Base-by-base conservation (phyloP, 306 rosid species). In the Corylus heterophylla region DNA sequence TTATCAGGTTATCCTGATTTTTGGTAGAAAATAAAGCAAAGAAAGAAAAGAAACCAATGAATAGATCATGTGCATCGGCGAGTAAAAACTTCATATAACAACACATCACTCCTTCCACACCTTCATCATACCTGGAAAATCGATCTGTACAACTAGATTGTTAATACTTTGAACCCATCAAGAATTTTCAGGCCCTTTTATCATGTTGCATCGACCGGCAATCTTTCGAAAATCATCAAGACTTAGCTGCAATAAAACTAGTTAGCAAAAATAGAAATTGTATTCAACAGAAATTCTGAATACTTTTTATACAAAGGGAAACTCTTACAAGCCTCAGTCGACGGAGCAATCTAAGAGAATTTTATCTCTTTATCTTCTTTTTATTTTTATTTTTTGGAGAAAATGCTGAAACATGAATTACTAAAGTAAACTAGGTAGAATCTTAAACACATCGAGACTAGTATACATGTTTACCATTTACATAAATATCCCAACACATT, bases 171-270 rank as follows among this genome's bases (percentile, higher is more conserved):
- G 76, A 76, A 54, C 69, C 59, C 37, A 37, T 89, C 90, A 87
- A 50, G 69, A 78, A 76, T 73, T 76, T 49, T 77, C 81, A 69
- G 86, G 39, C 78, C 44, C 91, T 80, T 87, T 83, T 64, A 90
- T 87, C 92, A 95, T 73, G 85, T 91, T 89, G 87, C 98, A 95
- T 16, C 98, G 97, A 48, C 82, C 83, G 69, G 79, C 90, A 83
- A 95, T 91, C 88, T 86, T 88, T 75, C 84, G 87, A 72, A 92
- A 95, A 82, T 95, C 98, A 8, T 95, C 98, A 0, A 91, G 82
- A 75, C 83, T 91, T 71, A 91, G 74, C 98, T 92, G 97, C 91
- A 81, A 79, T 58, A 20, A 37, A 77, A 17, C 42, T 22, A 71
- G 61, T 6, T 1, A 68, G 14, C 22, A 44, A 68, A 49, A 42